Percentiles rank a stretch among this genome's conserved stretches.
phyloP scores from a whole-genome alignment of 2,329 filamentous ascomycete genomes.

The Cordyceps cicadae region DNA sequence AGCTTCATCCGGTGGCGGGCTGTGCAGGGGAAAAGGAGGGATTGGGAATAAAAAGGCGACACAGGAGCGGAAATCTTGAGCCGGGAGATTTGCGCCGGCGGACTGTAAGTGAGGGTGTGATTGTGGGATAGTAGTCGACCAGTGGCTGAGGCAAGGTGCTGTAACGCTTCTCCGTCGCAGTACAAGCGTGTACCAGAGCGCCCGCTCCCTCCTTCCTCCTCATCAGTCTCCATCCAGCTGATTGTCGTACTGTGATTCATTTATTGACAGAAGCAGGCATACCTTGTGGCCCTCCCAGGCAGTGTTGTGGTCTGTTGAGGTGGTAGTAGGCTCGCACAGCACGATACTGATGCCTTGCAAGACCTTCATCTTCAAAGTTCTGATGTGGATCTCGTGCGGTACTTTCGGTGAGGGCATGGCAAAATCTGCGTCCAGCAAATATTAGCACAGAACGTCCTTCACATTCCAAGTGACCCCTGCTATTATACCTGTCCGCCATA shows the following conservation, averaged over 20 bases:
- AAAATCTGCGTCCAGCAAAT: background rate
- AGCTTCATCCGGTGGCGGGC: background rate
- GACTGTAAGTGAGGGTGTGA: background rate
- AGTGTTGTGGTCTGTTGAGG: background rate
- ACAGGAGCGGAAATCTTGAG: background rate
- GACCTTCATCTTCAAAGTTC: background rate
- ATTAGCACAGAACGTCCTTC: background rate
- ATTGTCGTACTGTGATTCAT: background rate
- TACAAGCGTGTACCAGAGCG: background rate
- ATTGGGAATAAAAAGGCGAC: background rate
- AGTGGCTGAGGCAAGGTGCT: background rate
- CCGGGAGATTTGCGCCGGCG: background rate
- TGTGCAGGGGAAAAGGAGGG: background rate
- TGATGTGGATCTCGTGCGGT: conserved; percentile 3
- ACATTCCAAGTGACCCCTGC: conserved; percentile 3
- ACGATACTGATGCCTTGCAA: background rate
- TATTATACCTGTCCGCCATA: background rate
- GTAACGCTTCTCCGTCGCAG: background rate
- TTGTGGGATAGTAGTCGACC: background rate
- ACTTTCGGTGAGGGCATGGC: conserved; percentile 5
- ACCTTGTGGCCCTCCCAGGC: background rate
- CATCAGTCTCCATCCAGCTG: background rate
- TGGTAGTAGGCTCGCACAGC: background rate
- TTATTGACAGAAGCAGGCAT: background rate
- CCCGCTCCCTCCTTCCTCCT: background rate